Conservation (phyloP, 805 yeast species). For the Cyberlindnera euphorbiae region DNA sequence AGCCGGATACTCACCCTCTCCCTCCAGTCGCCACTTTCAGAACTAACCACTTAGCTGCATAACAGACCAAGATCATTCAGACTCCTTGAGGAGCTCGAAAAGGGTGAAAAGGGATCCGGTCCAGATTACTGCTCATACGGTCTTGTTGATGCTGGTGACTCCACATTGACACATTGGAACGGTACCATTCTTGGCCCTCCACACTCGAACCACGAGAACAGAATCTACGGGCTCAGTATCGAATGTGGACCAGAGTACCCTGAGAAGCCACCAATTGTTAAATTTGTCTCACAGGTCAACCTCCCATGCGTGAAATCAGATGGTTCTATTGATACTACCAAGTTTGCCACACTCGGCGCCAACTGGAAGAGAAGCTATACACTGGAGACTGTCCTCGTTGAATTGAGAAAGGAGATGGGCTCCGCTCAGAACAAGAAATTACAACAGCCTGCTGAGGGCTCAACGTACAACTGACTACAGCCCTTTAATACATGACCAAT, state of each 20-base stretch:
- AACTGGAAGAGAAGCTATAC: slow-evolving; percentile 86
- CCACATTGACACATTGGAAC: slow-evolving; percentile 93
- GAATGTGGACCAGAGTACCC: slow-evolving; percentile 86
- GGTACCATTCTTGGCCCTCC: slow-evolving; percentile 99
- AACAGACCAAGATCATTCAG: slow-evolving; percentile 87
- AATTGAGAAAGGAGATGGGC: slow-evolving; percentile 89
- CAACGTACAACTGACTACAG: slow-evolving; percentile 43
- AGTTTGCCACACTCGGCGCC: slow-evolving; percentile 58
- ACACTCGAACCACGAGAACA: slow-evolving; percentile 81
- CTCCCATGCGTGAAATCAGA: slow-evolving; percentile 75
- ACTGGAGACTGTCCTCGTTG: slow-evolving; percentile 89
- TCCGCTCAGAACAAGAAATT: slow-evolving; percentile 74
- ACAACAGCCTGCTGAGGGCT: slow-evolving; percentile 89
- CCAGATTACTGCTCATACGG: slow-evolving; percentile 98
- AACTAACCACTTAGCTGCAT: not conserved
- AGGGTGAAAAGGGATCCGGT: slow-evolving; percentile 96
- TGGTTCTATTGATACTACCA: slow-evolving; percentile 50
- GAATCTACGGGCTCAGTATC: slow-evolving; percentile 81
- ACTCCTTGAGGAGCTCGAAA: slow-evolving; percentile 91
- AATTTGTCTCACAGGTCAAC: slow-evolving; percentile 78
- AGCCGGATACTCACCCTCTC: no score
- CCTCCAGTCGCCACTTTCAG: no score
- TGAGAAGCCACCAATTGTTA: slow-evolving; percentile 79
- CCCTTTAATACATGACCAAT: not conserved
- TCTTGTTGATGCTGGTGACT: slow-evolving; percentile 82